Evolutionary conservation across 805 yeast genomes (phyloP), one percentile per base, ranked within the genome.

Genomic region (Clavispora santaluciae): DNA sequence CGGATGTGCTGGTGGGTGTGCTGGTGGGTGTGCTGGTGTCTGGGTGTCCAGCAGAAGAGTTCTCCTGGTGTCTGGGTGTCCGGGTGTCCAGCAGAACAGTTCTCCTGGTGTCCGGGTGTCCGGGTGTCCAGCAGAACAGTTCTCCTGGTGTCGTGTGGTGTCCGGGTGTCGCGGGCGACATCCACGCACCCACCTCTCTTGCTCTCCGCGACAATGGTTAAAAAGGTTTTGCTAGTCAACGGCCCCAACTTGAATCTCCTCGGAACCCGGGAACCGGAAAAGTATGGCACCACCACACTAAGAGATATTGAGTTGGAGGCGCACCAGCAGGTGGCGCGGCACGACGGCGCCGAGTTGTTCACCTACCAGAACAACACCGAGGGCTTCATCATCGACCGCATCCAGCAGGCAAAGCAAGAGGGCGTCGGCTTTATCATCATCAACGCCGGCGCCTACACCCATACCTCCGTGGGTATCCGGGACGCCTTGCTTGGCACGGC

Each of bases 381-480:
- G 53, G 78, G 78, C 20, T 62, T 60, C 29, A 56, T 73, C 20
- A 60, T 73, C 25, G 77, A 73, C 46, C 53, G 75, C 31, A 72
- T 73, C 33, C 78, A 73, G 46, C 60, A 68, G 47, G 76, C 78
- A 8, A 66, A 62, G 48, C 44, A 43, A 15, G 69, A 73, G 28
- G 70, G 68, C 5, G 64, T 66, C 23, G 70, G 64, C 1, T 73
- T 72, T 48, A 68, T 73, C 33, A 63, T 73, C 28, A 72, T 73
- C 37, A 73, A 73, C 47, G 78, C 78, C 10, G 78, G 78, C 36
- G 78, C 78, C 8, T 73, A 70, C 50, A 73, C 78, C 2, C 78
- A 73, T 45, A 73, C 78, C 1, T 70, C 76, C 1, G 69, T 73
- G 17, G 78, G 73, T 1, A 61, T 73, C 10, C 64, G 78, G 42